These are phyloP conservation scores for Barnettozyma salicaria DNA, from an alignment of 805 yeast species.

Conservation along the genomic window DNA sequence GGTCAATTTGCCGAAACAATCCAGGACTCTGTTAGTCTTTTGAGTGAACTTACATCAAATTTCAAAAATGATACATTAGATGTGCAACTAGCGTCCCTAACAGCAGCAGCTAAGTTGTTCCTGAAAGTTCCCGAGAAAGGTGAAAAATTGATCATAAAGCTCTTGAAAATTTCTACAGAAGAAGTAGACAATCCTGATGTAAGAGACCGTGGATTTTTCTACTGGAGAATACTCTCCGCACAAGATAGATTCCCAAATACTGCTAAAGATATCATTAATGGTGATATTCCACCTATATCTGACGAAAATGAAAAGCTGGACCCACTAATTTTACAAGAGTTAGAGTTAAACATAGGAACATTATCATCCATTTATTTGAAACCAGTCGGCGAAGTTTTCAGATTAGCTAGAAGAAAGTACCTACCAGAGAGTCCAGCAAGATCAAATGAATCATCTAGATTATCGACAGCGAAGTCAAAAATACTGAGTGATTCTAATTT, in stretches of 20 bases:
- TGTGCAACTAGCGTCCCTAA: constrained; percentile 68
- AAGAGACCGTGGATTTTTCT: constrained; percentile 78
- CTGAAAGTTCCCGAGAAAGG: constrained; percentile 48
- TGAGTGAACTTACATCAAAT: constrained; percentile 38
- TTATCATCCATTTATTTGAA: constrained; percentile 79
- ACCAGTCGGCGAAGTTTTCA: constrained; percentile 76
- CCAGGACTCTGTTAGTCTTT: constrained; percentile 33
- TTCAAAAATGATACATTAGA: constrained; percentile 63
- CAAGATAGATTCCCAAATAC: constrained; percentile 36
- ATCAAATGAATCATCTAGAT: constrained; percentile 18
- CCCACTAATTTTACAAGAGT: constrained; percentile 65
- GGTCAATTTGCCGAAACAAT: constrained; percentile 61
- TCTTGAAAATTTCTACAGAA: constrained; percentile 67
- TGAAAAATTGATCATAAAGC: constrained; percentile 49
- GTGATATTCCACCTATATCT: constrained; percentile 56
- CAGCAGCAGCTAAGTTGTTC: constrained; percentile 69
- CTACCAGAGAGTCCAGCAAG: constrained; percentile 48
- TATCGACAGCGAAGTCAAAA: constrained; percentile 8
- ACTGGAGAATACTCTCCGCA: constrained; percentile 71
- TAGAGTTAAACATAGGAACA: constrained; percentile 76
- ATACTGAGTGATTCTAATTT: neutral
- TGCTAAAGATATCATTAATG: constrained; percentile 50
- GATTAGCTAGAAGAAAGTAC: constrained; percentile 48
- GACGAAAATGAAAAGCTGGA: constrained; percentile 67
- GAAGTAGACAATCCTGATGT: constrained; percentile 77